These are phyloP conservation scores for Globisporangium nagaii DNA, from an alignment of 352 stramenopile genomes.

Conservation along the genomic window DNA sequence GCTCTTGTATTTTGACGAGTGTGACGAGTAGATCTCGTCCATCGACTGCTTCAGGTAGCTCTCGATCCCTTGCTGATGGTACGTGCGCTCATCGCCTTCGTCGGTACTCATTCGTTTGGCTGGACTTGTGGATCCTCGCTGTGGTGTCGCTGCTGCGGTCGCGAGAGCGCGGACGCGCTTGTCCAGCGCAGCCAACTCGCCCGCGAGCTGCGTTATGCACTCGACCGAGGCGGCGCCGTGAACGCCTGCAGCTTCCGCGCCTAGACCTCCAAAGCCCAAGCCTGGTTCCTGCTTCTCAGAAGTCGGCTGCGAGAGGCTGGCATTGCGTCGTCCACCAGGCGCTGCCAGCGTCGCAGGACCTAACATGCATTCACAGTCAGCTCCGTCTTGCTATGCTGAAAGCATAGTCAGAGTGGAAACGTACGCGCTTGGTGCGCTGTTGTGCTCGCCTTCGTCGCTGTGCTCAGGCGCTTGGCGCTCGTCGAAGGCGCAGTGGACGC, in stretches of 20 bases:
- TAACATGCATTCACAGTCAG: too few relatives aligned
- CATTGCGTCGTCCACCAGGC: not conserved
- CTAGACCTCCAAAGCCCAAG: too few relatives aligned
- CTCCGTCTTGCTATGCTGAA: too few relatives aligned
- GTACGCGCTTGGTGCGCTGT: not conserved
- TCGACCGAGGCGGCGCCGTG: constrained; percentile 8
- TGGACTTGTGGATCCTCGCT: not conserved
- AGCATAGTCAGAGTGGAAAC: too few relatives aligned
- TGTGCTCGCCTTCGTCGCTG: not conserved
- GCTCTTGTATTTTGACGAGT: constrained; percentile 1
- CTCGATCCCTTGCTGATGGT: constrained; percentile 38
- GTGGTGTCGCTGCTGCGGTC: not conserved
- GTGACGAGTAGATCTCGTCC: constrained; percentile 28
- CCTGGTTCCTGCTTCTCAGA: too few relatives aligned
- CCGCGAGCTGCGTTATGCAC: constrained; percentile 17
- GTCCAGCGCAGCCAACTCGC: constrained; percentile 21
- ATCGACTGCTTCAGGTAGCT: constrained; percentile 44
- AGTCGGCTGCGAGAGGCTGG: not conserved
- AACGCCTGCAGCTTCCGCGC: too few relatives aligned
- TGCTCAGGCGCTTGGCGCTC: not conserved
- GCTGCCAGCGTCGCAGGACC: not conserved
- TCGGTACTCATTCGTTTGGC: not conserved
- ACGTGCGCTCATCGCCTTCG: constrained; percentile 7
- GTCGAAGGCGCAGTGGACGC: not conserved
- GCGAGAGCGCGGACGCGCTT: constrained; percentile 16